Percentiles rank a stretch among this genome's conserved stretches.
Conservation (phyloP, 768 basidiomycete species). For the Serendipita indica region DNA sequence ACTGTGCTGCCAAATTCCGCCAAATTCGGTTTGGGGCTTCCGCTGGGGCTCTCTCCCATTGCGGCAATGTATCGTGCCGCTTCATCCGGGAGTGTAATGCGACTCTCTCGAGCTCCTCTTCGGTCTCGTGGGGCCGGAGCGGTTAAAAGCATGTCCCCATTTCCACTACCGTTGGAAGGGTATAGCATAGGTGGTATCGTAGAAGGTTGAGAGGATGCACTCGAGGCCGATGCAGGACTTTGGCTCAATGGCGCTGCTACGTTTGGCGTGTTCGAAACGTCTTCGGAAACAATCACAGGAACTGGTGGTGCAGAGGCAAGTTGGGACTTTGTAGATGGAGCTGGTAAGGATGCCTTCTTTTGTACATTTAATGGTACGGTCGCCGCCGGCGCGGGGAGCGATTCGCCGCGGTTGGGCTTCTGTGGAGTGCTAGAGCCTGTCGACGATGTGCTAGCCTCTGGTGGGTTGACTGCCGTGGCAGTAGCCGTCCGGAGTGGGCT, state of each 20-base stretch:
- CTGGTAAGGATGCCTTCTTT: not conserved
- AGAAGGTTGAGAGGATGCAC: conserved; percentile 20
- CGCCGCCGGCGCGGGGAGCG: not conserved
- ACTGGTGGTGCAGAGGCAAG: conserved; percentile 5
- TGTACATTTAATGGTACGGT: conserved; percentile 1
- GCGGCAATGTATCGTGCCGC: conserved; percentile 55
- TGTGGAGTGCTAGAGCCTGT: not conserved
- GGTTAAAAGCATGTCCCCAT: not conserved
- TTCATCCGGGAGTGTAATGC: conserved; percentile 61
- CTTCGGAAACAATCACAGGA: conserved; percentile 16
- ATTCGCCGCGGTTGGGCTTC: not conserved
- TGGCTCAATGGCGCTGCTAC: conserved; percentile 11
- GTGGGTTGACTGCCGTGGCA: not conserved
- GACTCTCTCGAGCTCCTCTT: conserved; percentile 41
- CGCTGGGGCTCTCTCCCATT: conserved; percentile 47
- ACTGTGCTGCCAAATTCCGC: not conserved
- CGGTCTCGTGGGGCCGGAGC: conserved; percentile 19
- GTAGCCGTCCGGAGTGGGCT: conserved; percentile 9
- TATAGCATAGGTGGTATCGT: conserved; percentile 18
- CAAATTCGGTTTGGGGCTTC: conserved; percentile 29
- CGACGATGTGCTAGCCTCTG: not conserved
- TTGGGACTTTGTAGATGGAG: not conserved
- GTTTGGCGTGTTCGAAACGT: too few relatives aligned
- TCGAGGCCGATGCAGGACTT: not conserved
- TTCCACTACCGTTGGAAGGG: not conserved